phyloP scores from a whole-genome alignment of 345 rosid genomes.

The Euclidium syriacum region DNA sequence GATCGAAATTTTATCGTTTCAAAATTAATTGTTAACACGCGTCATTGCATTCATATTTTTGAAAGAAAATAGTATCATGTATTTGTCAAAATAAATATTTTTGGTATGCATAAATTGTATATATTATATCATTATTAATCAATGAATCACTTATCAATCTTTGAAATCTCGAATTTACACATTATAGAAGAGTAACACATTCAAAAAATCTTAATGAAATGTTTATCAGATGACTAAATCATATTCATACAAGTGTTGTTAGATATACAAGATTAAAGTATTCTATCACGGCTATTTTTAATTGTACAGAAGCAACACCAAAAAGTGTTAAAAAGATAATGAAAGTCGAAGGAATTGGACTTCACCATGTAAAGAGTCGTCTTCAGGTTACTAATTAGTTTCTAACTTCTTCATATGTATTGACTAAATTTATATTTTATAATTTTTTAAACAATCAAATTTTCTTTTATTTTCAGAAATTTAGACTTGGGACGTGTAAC shows the following conservation, averaged over 20 bases:
- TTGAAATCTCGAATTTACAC: not conserved
- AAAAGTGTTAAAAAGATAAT: slow-evolving; percentile 19
- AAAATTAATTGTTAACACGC: not conserved
- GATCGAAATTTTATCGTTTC: not conserved
- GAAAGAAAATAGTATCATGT: not conserved
- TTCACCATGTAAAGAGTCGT: slow-evolving; percentile 32
- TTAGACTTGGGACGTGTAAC: slow-evolving; percentile 26
- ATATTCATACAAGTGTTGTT: not conserved
- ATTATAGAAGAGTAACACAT: not conserved
- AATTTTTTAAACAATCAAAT: not conserved
- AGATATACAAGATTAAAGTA: not conserved
- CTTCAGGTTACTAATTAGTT: slow-evolving; percentile 13
- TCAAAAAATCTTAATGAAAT: not conserved
- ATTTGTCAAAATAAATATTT: not conserved
- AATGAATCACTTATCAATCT: not conserved
- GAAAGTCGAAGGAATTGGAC: slow-evolving; percentile 27
- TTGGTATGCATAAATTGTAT: no score
- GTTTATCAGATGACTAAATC: not conserved
- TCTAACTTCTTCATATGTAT: not conserved
- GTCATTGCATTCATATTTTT: not conserved
- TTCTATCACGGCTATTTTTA: not conserved
- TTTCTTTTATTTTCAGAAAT: slow-evolving; percentile 18
- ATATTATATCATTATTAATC: no score
- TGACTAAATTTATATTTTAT: not conserved
- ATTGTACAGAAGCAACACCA: slow-evolving; percentile 21